Percentiles rank a stretch among this genome's conserved stretches.
phyloP scores from a whole-genome alignment of 805 yeast genomes.

The Schwanniomyces vanrijiae region DNA sequence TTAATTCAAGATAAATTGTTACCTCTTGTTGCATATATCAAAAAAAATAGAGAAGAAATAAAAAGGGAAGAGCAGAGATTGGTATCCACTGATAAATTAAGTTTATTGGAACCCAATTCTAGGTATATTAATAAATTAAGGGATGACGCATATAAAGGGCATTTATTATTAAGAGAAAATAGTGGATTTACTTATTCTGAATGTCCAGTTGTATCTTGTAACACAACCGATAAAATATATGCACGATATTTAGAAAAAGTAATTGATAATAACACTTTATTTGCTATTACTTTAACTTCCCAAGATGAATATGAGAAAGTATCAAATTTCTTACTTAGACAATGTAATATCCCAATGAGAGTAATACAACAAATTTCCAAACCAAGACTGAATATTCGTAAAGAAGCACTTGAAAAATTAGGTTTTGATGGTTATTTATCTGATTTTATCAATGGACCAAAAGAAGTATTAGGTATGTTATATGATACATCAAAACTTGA shows the following conservation, averaged over 20 bases:
- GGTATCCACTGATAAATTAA: conserved; percentile 51
- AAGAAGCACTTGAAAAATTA: conserved; percentile 32
- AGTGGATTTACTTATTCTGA: conserved; percentile 53
- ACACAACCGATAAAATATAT: conserved; percentile 47
- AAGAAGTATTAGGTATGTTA: conserved; percentile 68
- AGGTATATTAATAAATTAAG: conserved; percentile 32
- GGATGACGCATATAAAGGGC: conserved; percentile 41
- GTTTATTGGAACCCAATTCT: conserved; percentile 36
- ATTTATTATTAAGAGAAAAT: conserved; percentile 39
- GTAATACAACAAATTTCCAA: conserved; percentile 28
- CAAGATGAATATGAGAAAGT: conserved; percentile 49
- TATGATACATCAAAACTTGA: conserved; percentile 49
- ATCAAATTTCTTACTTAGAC: conserved; percentile 34
- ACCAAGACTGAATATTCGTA: conserved; percentile 17
- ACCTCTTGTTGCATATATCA: conserved; percentile 12
- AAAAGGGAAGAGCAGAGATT: conserved; percentile 17
- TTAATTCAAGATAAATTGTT: conserved; percentile 16
- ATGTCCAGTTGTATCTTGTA: conserved; percentile 71
- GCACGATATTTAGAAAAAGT: conserved; percentile 60
- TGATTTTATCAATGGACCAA: conserved; percentile 75
- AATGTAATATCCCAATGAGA: conserved; percentile 58
- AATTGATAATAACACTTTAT: conserved; percentile 51
- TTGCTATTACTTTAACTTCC: conserved; percentile 63
- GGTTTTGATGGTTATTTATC: conserved; percentile 83
- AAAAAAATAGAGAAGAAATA: conserved; percentile 13